A percentile compares a stretch with the other conserved stretches of the same genome.
phyloP scores from a whole-genome alignment of 73 alveolate species.

The Tetrahymena borealis region DNA sequence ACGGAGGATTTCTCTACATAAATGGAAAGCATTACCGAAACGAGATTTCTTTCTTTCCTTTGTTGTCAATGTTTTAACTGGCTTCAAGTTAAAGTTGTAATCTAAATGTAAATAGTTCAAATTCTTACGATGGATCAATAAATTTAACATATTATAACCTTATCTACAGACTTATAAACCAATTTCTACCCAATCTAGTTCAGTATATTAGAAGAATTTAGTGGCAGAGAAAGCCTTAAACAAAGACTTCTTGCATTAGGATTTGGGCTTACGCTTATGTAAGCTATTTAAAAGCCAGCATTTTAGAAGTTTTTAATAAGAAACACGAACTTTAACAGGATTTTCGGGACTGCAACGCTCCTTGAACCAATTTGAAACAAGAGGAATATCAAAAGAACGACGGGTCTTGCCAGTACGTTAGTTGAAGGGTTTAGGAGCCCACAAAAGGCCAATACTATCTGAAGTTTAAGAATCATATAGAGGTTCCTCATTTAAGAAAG shows the following conservation, averaged over 20 bases:
- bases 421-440: conserved; percentile 99
- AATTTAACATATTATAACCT: conserved; percentile 99
- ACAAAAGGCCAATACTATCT: conserved; percentile 84
- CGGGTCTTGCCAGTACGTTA: conserved; percentile 96
- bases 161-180: conserved; percentile 98
- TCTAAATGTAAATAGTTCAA: conserved; percentile 98
- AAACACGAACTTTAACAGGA: conserved; percentile 99
- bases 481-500: conserved; percentile 84
- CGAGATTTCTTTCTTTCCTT: conserved; percentile 99
- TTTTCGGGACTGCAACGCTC: conserved; percentile 97
- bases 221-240: conserved; percentile 97
- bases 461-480: conserved; percentile 89
- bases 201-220: conserved; percentile 98
- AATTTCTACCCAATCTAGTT: conserved; percentile 99
- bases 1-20: conserved; percentile 98
- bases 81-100: conserved; percentile 99
- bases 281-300: conserved; percentile 97
- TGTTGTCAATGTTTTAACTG: conserved; percentile 98
- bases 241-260: conserved; percentile 89
- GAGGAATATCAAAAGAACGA: conserved; percentile 97
- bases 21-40: conserved; percentile 99
- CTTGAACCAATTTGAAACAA: conserved; percentile 97
- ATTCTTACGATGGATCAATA: conserved; percentile 98
- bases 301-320: conserved; percentile 97
- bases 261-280: conserved; percentile 93